Evolutionary conservation across 331 rosid species (phyloP).

Genomic region (Rhamnella rubrinervis): DNA sequence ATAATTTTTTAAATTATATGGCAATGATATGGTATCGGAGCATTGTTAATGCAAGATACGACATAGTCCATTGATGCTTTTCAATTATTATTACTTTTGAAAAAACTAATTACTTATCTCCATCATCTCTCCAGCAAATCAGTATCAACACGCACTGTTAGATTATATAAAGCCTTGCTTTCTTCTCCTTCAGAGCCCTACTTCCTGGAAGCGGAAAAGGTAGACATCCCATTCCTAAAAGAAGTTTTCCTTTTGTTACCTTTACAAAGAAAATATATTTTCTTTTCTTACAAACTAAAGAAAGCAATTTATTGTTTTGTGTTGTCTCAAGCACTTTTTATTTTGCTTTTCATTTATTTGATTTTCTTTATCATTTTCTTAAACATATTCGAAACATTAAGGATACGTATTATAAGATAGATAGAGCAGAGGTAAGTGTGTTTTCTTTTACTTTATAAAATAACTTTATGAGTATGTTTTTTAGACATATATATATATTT

Average conservation of each 20-base stretch:
- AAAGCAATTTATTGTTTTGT: no score
- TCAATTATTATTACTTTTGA: background rate
- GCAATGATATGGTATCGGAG: background rate
- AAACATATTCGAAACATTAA: no score
- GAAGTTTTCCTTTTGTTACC: background rate
- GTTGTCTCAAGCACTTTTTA: no score
- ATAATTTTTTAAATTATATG: background rate
- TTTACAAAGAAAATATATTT: background rate
- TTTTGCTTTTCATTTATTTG: no score
- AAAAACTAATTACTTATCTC: slow-evolving; percentile 13
- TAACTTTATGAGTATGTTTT: no score
- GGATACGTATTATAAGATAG: no score
- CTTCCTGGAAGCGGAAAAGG: slow-evolving; percentile 19
- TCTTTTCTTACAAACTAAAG: no score
- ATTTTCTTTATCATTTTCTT: no score
- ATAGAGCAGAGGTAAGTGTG: no score
- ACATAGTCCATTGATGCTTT: background rate
- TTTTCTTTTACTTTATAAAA: no score
- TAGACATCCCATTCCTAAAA: slow-evolving; percentile 24
- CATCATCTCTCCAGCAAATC: slow-evolving; percentile 34
- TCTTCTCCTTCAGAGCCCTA: slow-evolving; percentile 30
- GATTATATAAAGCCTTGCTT: slow-evolving; percentile 38
- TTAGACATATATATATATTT: no score
- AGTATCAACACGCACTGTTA: slow-evolving; percentile 30
- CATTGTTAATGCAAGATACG: background rate